These are phyloP conservation scores for Boletus subcaerulescens DNA, from an alignment of 768 basidiomycete genomes.

Conservation along the genomic window DNA sequence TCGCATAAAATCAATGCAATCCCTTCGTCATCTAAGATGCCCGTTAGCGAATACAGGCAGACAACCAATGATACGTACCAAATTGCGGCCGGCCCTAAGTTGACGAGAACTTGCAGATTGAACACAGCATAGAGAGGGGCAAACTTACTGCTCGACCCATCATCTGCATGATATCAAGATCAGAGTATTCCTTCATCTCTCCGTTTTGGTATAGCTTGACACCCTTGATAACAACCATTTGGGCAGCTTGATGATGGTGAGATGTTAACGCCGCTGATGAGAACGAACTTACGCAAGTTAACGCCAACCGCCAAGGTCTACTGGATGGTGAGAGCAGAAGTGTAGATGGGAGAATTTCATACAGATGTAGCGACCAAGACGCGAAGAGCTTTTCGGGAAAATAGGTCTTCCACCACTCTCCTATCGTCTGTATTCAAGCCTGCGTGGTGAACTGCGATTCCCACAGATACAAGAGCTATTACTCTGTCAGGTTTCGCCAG, in stretches of 20 bases:
- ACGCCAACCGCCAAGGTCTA: slow-evolving; percentile 96
- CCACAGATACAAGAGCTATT: slow-evolving; percentile 61
- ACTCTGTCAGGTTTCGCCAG: slow-evolving; percentile 4
- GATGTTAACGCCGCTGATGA: neutral
- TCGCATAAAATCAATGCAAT: slow-evolving; percentile 84
- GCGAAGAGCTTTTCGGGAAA: slow-evolving; percentile 56
- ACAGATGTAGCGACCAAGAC: slow-evolving; percentile 85
- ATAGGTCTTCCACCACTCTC: slow-evolving; percentile 69
- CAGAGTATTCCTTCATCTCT: slow-evolving; percentile 76
- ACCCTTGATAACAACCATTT: slow-evolving; percentile 91
- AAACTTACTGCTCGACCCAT: slow-evolving; percentile 80
- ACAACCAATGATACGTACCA: slow-evolving; percentile 41
- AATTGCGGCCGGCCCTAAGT: slow-evolving; percentile 85
- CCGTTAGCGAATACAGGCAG: neutral
- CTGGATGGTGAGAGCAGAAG: slow-evolving; percentile 5
- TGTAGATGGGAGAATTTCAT: slow-evolving; percentile 21
- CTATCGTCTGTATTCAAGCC: slow-evolving; percentile 77
- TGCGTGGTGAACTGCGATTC: slow-evolving; percentile 92
- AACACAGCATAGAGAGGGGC: neutral
- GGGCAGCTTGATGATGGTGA: slow-evolving; percentile 58
- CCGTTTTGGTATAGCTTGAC: slow-evolving; percentile 77
- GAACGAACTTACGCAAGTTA: slow-evolving; percentile 70
- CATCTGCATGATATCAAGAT: slow-evolving; percentile 95
- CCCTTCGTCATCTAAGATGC: slow-evolving; percentile 68
- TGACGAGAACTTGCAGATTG: neutral